Evolutionary conservation across 257 asterid genomes (phyloP), one percentile per base, ranked within the genome.

Genomic region (Scutellaria baicalensis): DNA sequence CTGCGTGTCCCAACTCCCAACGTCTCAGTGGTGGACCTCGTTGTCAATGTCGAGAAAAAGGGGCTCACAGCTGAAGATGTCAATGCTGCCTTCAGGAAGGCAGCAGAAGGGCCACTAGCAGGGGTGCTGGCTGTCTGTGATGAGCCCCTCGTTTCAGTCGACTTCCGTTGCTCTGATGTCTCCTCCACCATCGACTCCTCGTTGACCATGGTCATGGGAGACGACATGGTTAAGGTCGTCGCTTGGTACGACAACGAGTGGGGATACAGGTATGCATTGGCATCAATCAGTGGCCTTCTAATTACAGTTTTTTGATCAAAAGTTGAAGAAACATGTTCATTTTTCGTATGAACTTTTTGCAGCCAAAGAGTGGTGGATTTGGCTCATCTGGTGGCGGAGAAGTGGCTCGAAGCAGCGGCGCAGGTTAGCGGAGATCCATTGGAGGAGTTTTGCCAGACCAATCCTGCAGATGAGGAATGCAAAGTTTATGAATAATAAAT

Each of bases 211-310:
- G 97, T 93, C 0, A 93, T 93, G 97, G 97, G 97, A 72, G 97
- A 86, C 62, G 97, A 93, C 72, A 93, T 93, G 97, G 93, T 93
- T 18, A 93, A 92, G 83, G 98, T 90, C 42, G 90, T 92, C n/a
- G 98, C 98, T 5, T 92, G 98, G 98, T 92, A 92, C 27, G 98
- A 92, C 77, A 92, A 92, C 21, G 98, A 92, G 79, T 92, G 97
- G 98, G 98, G 98, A 69, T 92, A 92, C 84, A 92, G 97, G 97
- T 84, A 86, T 2, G 65, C 3, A 2, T 9, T 44, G 1, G 10
- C n/a, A 0, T 3, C 10, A 18, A 54, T 54, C 14, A 8, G 10
- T 39, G 44, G 44, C 4, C 44, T 40, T 40, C 2, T 27, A 0
- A 27, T 27, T 27, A 27, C 33, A 1, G 4, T 27, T 27, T 27